These are phyloP conservation scores for Zygosaccharomyces sapae DNA, from an alignment of 1,139 yeast species.

Conservation along the genomic window DNA sequence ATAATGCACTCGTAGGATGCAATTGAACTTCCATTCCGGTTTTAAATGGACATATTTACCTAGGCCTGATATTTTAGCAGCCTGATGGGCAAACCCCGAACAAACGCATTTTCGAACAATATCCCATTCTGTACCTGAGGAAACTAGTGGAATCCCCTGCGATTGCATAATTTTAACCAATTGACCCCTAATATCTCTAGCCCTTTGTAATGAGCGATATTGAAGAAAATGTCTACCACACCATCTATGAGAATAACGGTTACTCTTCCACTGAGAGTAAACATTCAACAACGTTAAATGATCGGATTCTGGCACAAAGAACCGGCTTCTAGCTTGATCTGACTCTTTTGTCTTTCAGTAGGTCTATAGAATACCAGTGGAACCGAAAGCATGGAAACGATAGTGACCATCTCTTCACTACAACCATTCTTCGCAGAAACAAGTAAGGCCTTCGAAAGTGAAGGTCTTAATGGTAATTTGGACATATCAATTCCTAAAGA, in stretches of 20 bases:
- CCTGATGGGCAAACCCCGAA: constrained; percentile 77
- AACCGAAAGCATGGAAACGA: constrained; percentile 87
- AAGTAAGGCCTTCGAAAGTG: constrained; percentile 68
- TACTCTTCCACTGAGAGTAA: constrained; percentile 69
- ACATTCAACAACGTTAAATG: constrained; percentile 82
- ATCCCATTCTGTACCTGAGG: constrained; percentile 63
- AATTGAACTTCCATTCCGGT: constrained; percentile 71
- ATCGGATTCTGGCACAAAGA: constrained; percentile 79
- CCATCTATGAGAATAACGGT: constrained; percentile 57
- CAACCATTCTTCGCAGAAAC: constrained; percentile 61
- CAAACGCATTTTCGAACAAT: constrained; percentile 69
- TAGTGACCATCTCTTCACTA: constrained; percentile 67
- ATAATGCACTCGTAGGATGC: constrained; percentile 84
- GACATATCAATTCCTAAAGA: constrained; percentile 65
- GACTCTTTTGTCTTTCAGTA: constrained; percentile 76
- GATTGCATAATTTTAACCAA: constrained; percentile 51
- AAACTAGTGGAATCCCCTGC: constrained; percentile 41
- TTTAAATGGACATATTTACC: constrained; percentile 65
- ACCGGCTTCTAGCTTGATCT: constrained; percentile 72
- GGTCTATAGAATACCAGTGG: constrained; percentile 77
- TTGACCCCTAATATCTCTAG: constrained; percentile 73
- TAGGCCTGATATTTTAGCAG: constrained; percentile 67
- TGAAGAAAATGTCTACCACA: constrained; percentile 70
- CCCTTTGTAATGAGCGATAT: constrained; percentile 62
- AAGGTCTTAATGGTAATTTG: constrained; percentile 80